Base-by-base conservation (phyloP, 345 rosid species). In the Excoecaria cochinchinensis region DNA sequence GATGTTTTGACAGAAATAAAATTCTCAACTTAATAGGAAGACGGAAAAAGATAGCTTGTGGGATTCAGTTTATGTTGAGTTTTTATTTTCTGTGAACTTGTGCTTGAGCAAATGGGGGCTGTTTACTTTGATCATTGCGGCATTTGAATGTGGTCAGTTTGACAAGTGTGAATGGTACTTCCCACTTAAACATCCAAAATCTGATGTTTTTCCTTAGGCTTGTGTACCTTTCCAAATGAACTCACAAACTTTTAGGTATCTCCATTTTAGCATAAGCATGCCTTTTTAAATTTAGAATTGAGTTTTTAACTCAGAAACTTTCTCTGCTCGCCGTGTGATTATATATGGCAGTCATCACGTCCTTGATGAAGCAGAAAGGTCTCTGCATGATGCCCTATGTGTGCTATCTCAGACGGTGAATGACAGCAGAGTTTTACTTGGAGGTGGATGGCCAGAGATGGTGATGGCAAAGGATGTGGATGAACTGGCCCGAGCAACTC, bases 371-470 rank as follows among this genome's bases (percentile, higher is more conserved):
- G 99, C 99, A 21, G 99, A 95, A 79, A 89, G 98, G 81, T 95
- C 99, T 77, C 85, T 95, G 59, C 99, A 95, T 61, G 98, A 95
- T 85, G 99, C 99, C 59, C 82, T 95, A 71, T 93, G 98, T 42
- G 99, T 95, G 72, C 94, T 95, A 69, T 91, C 98, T 40, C 98
- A 93, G 84, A 95, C 97, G 1, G 98, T 95, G 47, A 93, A 90
- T 64, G 99, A 95, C 84, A 84, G 88, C 70, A 85, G 99, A 81
- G 98, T 95, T 36, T 79, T 95, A 75, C 91, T 91, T 40, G 99
- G 99, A 73, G 99, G 99, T 73, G 99, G 99, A 78, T 95, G 99
- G 98, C 99, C 99, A 21, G 99, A 95, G 91, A 93, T 95, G 99
- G 86, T 91, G 64, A 95, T 91, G 99, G 96, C 99, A 16, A 93